A percentile compares a stretch with the other conserved stretches of the same genome.
Evolutionary conservation across 2,329 filamentous ascomycete species (phyloP).

Genomic region (Trichoderma guizhouense): DNA sequence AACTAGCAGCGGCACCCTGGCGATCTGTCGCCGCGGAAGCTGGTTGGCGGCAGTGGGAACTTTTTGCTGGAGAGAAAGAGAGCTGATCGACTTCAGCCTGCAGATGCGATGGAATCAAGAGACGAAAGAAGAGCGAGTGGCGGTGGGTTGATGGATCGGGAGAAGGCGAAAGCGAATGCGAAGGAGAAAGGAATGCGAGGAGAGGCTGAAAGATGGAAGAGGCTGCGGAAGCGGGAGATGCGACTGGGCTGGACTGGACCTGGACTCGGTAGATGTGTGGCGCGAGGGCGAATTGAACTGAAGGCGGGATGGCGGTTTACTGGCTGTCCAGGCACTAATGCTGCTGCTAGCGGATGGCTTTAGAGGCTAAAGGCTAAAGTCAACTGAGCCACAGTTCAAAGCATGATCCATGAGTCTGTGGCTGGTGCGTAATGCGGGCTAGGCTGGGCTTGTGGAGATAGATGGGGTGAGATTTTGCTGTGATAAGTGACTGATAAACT

Average conservation of each 20-base stretch:
- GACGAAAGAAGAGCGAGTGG: not conserved
- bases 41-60: too few species aligned
- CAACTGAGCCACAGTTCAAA: not conserved
- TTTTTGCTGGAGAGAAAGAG: not conserved
- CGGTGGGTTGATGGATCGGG: not conserved
- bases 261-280: not conserved
- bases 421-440: not conserved
- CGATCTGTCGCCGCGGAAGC: not conserved
- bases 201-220: conserved; percentile 6
- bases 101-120: not conserved
- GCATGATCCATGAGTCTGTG: not conserved
- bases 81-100: not conserved
- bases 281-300: not conserved
- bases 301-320: not conserved
- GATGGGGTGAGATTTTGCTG: not conserved
- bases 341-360: not conserved
- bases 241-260: not conserved
- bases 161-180: not conserved
- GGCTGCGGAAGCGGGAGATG: conserved; percentile 5
- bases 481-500: not conserved
- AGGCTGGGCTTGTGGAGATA: not conserved
- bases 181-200: not conserved
- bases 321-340: not conserved
- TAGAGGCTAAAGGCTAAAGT: not conserved
- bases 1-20: not conserved